Conservation (phyloP, 2,329 filamentous ascomycete genomes). For the Nemania diffusa region DNA sequence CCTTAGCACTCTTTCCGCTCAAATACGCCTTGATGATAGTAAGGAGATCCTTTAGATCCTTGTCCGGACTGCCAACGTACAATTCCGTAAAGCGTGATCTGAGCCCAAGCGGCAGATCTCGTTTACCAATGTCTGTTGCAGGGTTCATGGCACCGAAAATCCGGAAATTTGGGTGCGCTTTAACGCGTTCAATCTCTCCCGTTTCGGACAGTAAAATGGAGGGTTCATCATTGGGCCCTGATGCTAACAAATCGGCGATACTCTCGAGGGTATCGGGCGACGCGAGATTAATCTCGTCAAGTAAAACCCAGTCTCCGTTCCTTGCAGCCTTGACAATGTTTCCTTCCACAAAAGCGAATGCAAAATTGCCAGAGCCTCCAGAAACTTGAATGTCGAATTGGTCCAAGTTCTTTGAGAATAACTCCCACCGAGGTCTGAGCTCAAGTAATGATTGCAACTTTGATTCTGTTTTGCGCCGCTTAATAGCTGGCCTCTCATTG, state of each 20-base stretch:
- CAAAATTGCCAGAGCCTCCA: slow-evolving; percentile 78
- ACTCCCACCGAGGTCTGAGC: slow-evolving; percentile 77
- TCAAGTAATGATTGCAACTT: slow-evolving; percentile 72
- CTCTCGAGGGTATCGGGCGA: slow-evolving; percentile 95
- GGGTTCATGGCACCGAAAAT: slow-evolving; percentile 99
- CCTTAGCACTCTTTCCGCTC: slow-evolving; percentile 74
- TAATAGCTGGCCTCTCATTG: slow-evolving; percentile 71
- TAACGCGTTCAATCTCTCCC: slow-evolving; percentile 88
- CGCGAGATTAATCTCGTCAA: slow-evolving; percentile 97
- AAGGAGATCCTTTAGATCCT: slow-evolving; percentile 84
- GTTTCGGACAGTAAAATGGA: slow-evolving; percentile 93
- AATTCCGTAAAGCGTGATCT: slow-evolving; percentile 95
- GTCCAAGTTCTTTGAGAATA: slow-evolving; percentile 77
- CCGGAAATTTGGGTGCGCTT: slow-evolving; percentile 90
- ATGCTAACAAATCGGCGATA: slow-evolving; percentile 85
- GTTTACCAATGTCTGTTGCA: slow-evolving; percentile 95
- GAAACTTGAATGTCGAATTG: slow-evolving; percentile 84
- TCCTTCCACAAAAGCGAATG: slow-evolving; percentile 95
- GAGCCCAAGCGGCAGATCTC: slow-evolving; percentile 88
- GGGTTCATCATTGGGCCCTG: slow-evolving; percentile 75
- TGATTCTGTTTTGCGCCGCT: slow-evolving; percentile 72
- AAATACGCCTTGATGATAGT: slow-evolving; percentile 91
- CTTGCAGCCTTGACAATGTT: slow-evolving; percentile 95
- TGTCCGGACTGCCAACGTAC: slow-evolving; percentile 91
- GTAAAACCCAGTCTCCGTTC: slow-evolving; percentile 95